Evolutionary conservation across 2,329 filamentous ascomycete genomes (phyloP), one percentile per base, ranked within the genome.

Genomic region (Emydomyces testavorans): DNA sequence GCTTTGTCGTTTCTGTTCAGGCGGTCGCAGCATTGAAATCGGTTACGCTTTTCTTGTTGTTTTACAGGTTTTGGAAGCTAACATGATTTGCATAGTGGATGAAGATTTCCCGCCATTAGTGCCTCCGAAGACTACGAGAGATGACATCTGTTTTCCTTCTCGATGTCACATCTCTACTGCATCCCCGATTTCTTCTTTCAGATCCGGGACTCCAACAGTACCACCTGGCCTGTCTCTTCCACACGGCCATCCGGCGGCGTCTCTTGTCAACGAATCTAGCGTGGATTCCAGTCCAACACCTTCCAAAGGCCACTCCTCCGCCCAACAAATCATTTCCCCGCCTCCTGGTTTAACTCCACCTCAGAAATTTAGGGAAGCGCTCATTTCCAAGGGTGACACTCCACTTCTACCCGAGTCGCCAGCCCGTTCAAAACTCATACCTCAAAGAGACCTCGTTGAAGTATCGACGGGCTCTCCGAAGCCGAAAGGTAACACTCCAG

Each of bases 71-170:
- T 10, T 13, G 18, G 50, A 51, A 52, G 58, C 64, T 67, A 55
- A 66, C 57, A 26, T 31, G 24, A 24, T 48, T 21, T 45, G 31
- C 24, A 51, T 51, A 57, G 57, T 62, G 65, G 69, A 69, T 52
- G 64, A 70, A 55, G 68, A 73, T 13, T 72, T 73, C 39, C 69
- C 70, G 23, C 70, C 69, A 40, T 59, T 72, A 18, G 67, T 61
- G 28, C 50, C 56, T 18, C 59, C 57, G n/a, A 54, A 58, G 6
- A 57, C 62, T 10, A 45, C 59, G 2, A 55, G 63, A 18, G 61
- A 65, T 52, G 58, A 57, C 41, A 61, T 65, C 55, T 60, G 67
- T 46, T 61, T 66, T 51, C 54, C 65, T 10, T 61, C 56, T 34
- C 59, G 60, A 49, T 65, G 58, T 47, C 64, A 62, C 54, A 56